Conservation (phyloP, 1,139 yeast species). For the Magnusiomyces ingens region DNA sequence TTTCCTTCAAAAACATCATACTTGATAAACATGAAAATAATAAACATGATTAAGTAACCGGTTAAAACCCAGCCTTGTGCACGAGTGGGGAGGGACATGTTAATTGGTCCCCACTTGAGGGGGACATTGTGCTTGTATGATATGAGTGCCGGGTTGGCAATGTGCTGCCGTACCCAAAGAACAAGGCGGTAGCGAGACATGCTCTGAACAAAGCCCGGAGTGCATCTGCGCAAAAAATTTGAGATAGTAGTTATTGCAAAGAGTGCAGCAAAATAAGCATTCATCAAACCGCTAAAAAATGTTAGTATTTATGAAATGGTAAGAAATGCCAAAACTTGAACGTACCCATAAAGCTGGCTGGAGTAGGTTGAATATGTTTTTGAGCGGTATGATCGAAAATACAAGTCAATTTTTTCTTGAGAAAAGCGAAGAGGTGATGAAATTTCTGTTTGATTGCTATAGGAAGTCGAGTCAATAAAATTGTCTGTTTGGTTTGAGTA, state of each 20-base stretch:
- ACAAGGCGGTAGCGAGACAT: too few species aligned
- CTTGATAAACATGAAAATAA: slow-evolving; percentile 16
- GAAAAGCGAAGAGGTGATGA: background rate
- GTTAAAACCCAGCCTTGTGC: slow-evolving; percentile 20
- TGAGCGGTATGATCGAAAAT: background rate
- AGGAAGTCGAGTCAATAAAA: background rate
- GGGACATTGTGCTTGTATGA: slow-evolving; percentile 12
- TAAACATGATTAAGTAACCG: slow-evolving; percentile 18
- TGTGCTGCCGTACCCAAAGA: background rate
- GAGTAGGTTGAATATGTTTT: background rate
- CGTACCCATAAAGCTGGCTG: background rate
- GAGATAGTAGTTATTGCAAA: too few species aligned
- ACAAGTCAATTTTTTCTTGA: background rate
- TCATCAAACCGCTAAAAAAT: background rate
- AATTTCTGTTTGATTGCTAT: background rate
- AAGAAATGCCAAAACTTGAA: background rate
- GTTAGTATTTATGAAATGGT: background rate
- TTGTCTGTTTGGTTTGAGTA: background rate
- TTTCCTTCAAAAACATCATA: slow-evolving; percentile 9
- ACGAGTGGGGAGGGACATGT: slow-evolving; percentile 22
- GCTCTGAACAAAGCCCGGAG: too few species aligned
- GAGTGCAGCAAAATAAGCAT: background rate
- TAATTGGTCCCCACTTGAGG: slow-evolving; percentile 20
- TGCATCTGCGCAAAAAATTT: too few species aligned
- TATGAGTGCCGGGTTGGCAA: slow-evolving; percentile 14